phyloP scores from a whole-genome alignment of 2,329 filamentous ascomycete genomes.

The Venturiaceae sp. region DNA sequence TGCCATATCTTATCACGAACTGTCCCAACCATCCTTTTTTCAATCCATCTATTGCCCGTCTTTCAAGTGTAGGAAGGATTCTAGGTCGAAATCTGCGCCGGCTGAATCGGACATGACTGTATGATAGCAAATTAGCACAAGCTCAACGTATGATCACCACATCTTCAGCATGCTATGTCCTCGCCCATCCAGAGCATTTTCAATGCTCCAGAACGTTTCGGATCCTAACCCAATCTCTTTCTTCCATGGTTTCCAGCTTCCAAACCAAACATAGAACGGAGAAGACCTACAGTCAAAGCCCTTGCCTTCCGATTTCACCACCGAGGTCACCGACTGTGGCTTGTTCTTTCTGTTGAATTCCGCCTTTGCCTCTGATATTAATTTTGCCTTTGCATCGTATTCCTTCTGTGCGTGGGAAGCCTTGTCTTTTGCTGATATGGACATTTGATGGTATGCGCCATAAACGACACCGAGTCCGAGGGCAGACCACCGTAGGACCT shows the following conservation, averaged over 20 bases:
- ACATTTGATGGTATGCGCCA: conserved; percentile 86
- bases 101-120: conserved; percentile 3
- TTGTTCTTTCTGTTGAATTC: conserved; percentile 73
- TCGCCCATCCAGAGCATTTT: neutral
- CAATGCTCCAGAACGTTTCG: neutral
- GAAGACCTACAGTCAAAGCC: conserved; percentile 8
- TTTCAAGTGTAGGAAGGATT: conserved; percentile 8
- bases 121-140: neutral
- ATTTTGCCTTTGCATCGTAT: conserved; percentile 80
- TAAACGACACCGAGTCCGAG: conserved; percentile 89
- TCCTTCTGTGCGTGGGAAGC: conserved; percentile 64
- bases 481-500: conserved; percentile 97
- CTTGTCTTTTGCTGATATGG: conserved; percentile 64
- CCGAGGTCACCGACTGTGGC: neutral
- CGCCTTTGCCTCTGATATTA: conserved; percentile 89
- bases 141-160: neutral
- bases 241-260: neutral
- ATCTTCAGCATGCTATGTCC: neutral
- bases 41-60: conserved; percentile 2
- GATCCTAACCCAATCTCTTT: neutral
- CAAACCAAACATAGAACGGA: neutral
- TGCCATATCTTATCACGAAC: neutral
- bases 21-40: neutral
- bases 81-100: conserved; percentile 8
- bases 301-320: neutral